phyloP scores from a whole-genome alignment of 1,284 basidiomycete species.

The Leccinum pallidistipes region DNA sequence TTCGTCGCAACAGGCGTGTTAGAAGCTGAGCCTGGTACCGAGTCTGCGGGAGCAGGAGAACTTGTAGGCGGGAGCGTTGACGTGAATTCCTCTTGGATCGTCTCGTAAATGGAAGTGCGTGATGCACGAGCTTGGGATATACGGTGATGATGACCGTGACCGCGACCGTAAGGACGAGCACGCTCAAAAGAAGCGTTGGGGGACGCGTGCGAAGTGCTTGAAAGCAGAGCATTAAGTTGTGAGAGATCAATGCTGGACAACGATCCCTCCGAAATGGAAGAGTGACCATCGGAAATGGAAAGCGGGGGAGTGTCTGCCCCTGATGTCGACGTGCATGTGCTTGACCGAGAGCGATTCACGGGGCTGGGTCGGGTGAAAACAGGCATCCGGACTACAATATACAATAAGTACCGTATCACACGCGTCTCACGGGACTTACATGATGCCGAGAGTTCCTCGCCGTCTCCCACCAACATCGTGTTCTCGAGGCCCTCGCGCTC shows the following conservation, averaged over 20 bases:
- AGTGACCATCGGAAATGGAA: slow-evolving; percentile 59
- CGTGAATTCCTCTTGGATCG: slow-evolving; percentile 69
- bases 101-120: slow-evolving; percentile 71
- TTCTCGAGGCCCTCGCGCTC: slow-evolving; percentile 69
- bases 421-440: slow-evolving; percentile 42
- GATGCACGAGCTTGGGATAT: slow-evolving; percentile 63
- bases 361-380: slow-evolving; percentile 60
- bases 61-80: slow-evolving; percentile 39
- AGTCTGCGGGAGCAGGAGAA: slow-evolving; percentile 6
- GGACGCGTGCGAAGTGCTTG: slow-evolving; percentile 42
- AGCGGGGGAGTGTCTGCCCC: slow-evolving; percentile 71
- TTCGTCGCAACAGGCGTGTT: slow-evolving; percentile 30
- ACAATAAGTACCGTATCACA: slow-evolving; percentile 4
- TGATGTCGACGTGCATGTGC: slow-evolving; percentile 58
- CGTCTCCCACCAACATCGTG: slow-evolving; percentile 59
- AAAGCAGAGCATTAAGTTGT: slow-evolving; percentile 54
- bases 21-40: slow-evolving; percentile 6
- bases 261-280: slow-evolving; percentile 65
- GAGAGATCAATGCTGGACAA: slow-evolving; percentile 74
- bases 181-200: slow-evolving; percentile 39
- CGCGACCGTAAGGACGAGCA: slow-evolving; percentile 51
- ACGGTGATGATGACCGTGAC: slow-evolving; percentile 71
- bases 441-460: slow-evolving; percentile 56
- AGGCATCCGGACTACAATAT: slow-evolving; percentile 42
- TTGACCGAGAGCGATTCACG: slow-evolving; percentile 59